Evolutionary conservation across 116 monocot species (phyloP).

Genomic region (Iris pallida): DNA sequence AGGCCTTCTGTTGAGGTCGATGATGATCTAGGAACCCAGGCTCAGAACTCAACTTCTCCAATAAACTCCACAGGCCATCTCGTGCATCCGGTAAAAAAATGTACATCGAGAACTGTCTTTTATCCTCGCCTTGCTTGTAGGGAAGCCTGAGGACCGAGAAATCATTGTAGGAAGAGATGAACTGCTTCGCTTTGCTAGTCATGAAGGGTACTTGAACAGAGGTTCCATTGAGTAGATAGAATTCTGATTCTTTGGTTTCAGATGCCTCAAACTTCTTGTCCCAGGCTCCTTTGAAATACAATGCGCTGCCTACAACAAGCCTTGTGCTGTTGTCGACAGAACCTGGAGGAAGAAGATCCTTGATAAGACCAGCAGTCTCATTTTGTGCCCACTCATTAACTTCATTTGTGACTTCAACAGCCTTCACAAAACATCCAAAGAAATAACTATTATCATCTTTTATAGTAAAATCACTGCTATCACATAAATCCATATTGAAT

Average conservation of each 20-base stretch:
- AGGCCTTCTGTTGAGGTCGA: constrained; percentile 18
- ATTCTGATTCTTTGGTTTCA: constrained; percentile 37
- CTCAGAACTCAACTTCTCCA: constrained; percentile 29
- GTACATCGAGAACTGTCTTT: constrained; percentile 49
- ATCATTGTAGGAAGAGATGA: constrained; percentile 28
- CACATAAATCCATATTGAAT: not conserved
- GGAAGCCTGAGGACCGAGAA: constrained; percentile 49
- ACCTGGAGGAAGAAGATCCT: constrained; percentile 33
- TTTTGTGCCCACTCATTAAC: constrained; percentile 52
- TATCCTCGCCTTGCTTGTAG: constrained; percentile 34
- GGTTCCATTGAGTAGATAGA: constrained; percentile 40
- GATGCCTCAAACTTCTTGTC: constrained; percentile 34
- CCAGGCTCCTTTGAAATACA: constrained; percentile 64
- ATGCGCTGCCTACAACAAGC: constrained; percentile 46
- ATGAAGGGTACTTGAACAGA: constrained; percentile 40
- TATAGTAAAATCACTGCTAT: not conserved
- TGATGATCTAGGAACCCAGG: constrained; percentile 28
- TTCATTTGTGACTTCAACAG: constrained; percentile 31
- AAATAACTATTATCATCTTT: not conserved
- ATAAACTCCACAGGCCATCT: constrained; percentile 28
- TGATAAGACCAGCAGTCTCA: constrained; percentile 38
- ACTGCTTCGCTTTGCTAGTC: constrained; percentile 36
- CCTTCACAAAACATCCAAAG: constrained; percentile 16
- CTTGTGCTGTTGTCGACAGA: constrained; percentile 33
- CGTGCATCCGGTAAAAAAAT: constrained; percentile 35